A percentile compares a stretch with the other conserved stretches of the same genome.
phyloP scores from a whole-genome alignment of 345 rosid genomes.

The Bruguiera gymnorhiza region DNA sequence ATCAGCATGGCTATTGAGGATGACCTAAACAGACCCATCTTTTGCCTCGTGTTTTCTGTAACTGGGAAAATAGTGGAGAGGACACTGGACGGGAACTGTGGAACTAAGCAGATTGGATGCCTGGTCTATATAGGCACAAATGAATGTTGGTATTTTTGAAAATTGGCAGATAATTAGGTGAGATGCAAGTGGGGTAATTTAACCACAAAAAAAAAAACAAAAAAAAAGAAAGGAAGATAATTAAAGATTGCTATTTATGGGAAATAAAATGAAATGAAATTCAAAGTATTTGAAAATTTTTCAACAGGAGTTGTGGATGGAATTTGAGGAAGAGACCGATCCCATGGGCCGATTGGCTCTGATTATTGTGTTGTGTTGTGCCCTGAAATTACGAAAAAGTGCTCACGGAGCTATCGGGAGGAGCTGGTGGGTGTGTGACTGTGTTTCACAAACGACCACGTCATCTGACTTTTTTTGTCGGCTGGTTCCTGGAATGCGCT shows the following conservation, averaged over 20 bases:
- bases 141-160: not conserved
- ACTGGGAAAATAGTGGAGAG: not conserved
- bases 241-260: not conserved
- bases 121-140: slow-evolving; percentile 2
- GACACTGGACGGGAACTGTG: not conserved
- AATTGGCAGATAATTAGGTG: not conserved
- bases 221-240: too few relatives aligned
- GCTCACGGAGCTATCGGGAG: too few relatives aligned
- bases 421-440: too few relatives aligned
- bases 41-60: not conserved
- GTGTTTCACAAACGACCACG: slow-evolving; percentile 2
- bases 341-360: not conserved
- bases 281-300: not conserved
- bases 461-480: not conserved
- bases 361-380: not conserved
- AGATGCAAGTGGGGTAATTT: not conserved
- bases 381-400: too few relatives aligned
- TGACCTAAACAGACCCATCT: slow-evolving; percentile 43
- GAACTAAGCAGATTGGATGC: not conserved
- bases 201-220: too few relatives aligned
- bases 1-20: slow-evolving; percentile 9
- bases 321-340: not conserved
- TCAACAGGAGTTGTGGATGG: slow-evolving; percentile 9
- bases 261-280: not conserved
- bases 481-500: not conserved